Base-by-base conservation (phyloP, 2,329 filamentous ascomycete genomes). In the Aspergillus brunneoviolaceus region DNA sequence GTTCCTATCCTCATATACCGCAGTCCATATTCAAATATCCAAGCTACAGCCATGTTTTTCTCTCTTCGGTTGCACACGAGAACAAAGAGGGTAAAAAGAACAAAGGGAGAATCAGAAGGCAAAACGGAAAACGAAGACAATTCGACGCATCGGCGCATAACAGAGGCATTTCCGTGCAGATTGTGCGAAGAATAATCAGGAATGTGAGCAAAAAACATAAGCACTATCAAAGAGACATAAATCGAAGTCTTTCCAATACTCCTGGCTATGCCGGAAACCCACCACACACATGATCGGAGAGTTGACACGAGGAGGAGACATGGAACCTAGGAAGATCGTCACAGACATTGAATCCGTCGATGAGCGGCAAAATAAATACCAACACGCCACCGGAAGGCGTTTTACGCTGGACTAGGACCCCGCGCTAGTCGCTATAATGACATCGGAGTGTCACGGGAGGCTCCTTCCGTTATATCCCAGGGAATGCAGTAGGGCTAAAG, bases 231-330 rank as follows among this genome's bases (percentile, higher is more conserved):
- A 66, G 57, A 49, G 61, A 58, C 57, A 61, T 53, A 57, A 60
- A 63, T 61, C 65, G 68, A 63, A 65, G 72, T 69, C 71, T 73
- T 70, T 65, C 64, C 64, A 63, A 63, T 68, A 67, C 69, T 69
- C 71, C 70, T 68, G 65, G 67, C 67, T 69, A 72, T 74, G 72
- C 69, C 64, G 63, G 65, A 69, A 63, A 60, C 60, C 39, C 64
- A 60, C 56, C 60, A 60, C 54, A 62, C 59, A 61, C 59, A 62
- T 51, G 50, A 59, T 59, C 57, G 21, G 56, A 55, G 55, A 55
- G 58, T 54, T 39, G 60, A 59, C 33, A 56, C 33, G 60, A 48
- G 56, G 50, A 59, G 57, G 50, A 59, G 57, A 60, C 16, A 60
- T 49, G 25, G 49, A 57, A 53, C 55, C 55, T 49, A 60, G 35